Conservation (phyloP, 805 yeast species). For the Teunomyces kruisii region DNA sequence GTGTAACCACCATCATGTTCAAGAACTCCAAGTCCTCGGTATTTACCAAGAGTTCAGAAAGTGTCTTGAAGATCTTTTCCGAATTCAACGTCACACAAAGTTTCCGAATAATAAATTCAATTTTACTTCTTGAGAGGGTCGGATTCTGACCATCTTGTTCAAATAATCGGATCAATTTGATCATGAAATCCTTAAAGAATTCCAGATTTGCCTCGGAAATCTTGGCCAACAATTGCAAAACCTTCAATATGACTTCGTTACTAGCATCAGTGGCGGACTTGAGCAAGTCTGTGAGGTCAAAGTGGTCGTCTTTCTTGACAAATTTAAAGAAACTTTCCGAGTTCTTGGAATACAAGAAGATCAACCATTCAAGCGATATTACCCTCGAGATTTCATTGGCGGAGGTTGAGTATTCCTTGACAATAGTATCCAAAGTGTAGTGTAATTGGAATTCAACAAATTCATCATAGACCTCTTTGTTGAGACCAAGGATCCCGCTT, state of each 20-base stretch:
- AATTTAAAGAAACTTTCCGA: conserved; percentile 30
- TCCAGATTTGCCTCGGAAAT: conserved; percentile 74
- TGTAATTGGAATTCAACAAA: conserved; percentile 39
- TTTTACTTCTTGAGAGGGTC: conserved; percentile 56
- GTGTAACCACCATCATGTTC: conserved; percentile 78
- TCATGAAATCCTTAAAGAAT: conserved; percentile 73
- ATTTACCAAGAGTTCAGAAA: conserved; percentile 69
- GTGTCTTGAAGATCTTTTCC: conserved; percentile 76
- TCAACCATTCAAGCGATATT: conserved; percentile 88
- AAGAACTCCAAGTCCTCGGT: conserved; percentile 61
- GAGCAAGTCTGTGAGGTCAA: conserved; percentile 72
- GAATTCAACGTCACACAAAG: conserved; percentile 79
- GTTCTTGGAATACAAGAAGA: conserved; percentile 72
- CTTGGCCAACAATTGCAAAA: conserved; percentile 68
- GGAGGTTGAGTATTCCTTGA: conserved; percentile 52
- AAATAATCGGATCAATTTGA: conserved; percentile 66
- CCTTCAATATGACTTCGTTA: conserved; percentile 74
- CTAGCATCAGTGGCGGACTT: conserved; percentile 69
- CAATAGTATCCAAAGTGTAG: conserved; percentile 66
- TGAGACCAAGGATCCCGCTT: conserved; percentile 49
- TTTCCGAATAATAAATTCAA: conserved; percentile 80
- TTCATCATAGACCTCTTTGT: conserved; percentile 39
- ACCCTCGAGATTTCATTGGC: conserved; percentile 74
- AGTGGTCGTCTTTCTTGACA: conserved; percentile 32
- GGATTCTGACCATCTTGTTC: conserved; percentile 42